Evolutionary conservation across 2,329 filamentous ascomycete genomes (phyloP).

Genomic region (Ambrosiella beaveri): DNA sequence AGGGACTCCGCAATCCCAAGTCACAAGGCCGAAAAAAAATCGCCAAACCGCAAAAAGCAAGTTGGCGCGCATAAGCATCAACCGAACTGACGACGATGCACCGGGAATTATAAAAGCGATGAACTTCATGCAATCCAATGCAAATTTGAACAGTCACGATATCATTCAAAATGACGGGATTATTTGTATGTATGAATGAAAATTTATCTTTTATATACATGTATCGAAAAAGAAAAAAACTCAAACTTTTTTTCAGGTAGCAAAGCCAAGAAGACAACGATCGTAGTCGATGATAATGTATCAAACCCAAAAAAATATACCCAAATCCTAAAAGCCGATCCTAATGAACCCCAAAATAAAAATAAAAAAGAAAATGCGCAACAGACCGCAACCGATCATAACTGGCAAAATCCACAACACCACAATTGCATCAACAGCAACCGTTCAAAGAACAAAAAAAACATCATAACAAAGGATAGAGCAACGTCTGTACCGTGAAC

Average conservation of each 20-base stretch:
- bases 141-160: background rate
- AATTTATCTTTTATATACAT: background rate
- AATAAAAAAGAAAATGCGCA: background rate
- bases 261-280: background rate
- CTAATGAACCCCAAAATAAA: background rate
- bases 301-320: no score
- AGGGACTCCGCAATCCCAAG: background rate
- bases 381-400: background rate
- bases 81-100: no score
- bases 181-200: background rate
- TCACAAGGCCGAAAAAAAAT: background rate
- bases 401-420: background rate
- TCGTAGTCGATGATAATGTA: no score
- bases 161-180: background rate
- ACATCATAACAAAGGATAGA: background rate
- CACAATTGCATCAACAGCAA: background rate
- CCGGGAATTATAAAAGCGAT: no score
- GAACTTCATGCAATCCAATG: no score
- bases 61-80: no score
- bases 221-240: background rate
- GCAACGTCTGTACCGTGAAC: slow-evolving; percentile 1
- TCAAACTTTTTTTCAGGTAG: background rate
- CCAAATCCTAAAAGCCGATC: no score
- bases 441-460: background rate
- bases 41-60: no score